Evolutionary conservation across 371 early-diverging fungal genomes (phyloP), one percentile per base, ranked within the genome.

Genomic region (Capillidium heterosporum): DNA sequence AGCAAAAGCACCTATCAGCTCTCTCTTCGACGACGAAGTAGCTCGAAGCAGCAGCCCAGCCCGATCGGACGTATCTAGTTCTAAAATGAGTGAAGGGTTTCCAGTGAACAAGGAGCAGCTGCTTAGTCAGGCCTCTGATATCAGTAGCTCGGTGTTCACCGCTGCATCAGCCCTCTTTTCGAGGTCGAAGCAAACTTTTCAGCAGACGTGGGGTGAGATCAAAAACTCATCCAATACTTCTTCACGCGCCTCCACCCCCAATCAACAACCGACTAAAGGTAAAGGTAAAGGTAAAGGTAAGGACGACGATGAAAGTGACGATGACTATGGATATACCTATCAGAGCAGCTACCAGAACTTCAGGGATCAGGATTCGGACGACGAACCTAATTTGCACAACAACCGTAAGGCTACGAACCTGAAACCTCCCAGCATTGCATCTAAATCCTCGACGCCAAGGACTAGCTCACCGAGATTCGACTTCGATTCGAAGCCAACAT

Each of bases 131-230:
- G 87, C 87, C 2, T 77, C 77, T 32, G 82, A 80, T 52, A 60
- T 87, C 39, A 84, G 87, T n/a, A 72, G 77, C 7, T 73, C 62
- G 32, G 63, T 85, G 23, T 74, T 80, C 56, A 78, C 80, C 57
- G 82, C 84, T 62, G 88, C 88, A 10, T 73, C 75, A 53, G 72
- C 78, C 41, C 69, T 82, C 58, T 71, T 83, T 56, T 75, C 81
- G 43, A 74, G 77, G 50, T 82, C 85, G 27, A 76, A 78, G 32
- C 73, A 81, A 59, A 78, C 75, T 50, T 69, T 84, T 5, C 74
- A 74, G 43, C 73, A 67, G 3, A 68, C 70, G 31, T 60, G 67
- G 64, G 62, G 67, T 31, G 69, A 69, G 1, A 65, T 71, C n/a
- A 61, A 67, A 32, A 54, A 51, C 5, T 62, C 61, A 13, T 59